Evolutionary conservation across 75 land plant genomes (phyloP).

Genomic region (Picea glauca): DNA sequence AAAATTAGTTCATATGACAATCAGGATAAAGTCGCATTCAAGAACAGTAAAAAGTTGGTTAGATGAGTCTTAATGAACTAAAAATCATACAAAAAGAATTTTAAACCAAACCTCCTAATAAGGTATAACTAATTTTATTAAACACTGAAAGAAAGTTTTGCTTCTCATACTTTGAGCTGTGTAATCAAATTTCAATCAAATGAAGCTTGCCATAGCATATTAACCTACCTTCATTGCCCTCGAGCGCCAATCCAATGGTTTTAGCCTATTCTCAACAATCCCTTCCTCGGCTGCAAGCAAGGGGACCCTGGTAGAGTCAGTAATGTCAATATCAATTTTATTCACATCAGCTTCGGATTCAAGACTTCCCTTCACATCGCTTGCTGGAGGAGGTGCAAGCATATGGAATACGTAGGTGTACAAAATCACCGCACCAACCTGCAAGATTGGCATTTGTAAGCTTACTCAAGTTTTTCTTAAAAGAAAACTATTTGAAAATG

Average conservation of each 20-base stretch:
- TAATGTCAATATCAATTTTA: neutral
- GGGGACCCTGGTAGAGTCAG: neutral
- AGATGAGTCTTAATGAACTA: too few species aligned
- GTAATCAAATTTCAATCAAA: neutral
- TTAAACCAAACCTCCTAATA: neutral
- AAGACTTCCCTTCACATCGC: neutral
- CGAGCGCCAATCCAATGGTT: conserved; percentile 8
- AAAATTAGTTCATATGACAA: neutral
- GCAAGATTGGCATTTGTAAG: conserved; percentile 9
- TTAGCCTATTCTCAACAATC: neutral
- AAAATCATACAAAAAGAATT: too few species aligned
- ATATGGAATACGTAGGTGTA: conserved; percentile 86
- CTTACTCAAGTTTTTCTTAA: neutral
- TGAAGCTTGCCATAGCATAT: neutral
- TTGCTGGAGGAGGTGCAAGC: conserved; percentile 80
- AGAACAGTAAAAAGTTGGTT: too few species aligned
- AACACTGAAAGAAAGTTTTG: neutral
- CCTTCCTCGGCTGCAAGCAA: conserved; percentile 9
- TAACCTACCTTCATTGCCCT: neutral
- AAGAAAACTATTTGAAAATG: neutral
- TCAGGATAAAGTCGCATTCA: neutral
- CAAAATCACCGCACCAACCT: conserved; percentile 91
- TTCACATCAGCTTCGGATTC: neutral
- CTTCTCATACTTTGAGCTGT: neutral
- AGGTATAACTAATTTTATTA: neutral